phyloP scores from a whole-genome alignment of 2,329 filamentous ascomycete genomes.

The Cordyceps cicadae region DNA sequence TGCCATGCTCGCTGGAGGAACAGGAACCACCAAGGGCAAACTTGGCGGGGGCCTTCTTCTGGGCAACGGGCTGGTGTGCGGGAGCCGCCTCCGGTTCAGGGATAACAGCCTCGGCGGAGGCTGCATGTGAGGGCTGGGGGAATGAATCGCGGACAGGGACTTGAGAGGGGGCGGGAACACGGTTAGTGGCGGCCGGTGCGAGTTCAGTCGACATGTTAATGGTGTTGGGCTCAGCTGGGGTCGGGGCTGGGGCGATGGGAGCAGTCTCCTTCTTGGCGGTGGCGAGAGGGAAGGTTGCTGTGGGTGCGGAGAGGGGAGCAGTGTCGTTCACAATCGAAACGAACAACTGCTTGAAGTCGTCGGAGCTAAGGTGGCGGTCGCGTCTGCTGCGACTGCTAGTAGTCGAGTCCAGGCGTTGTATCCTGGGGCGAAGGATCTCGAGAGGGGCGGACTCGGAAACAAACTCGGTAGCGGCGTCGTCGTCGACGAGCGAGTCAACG shows the following conservation, averaged over 20 bases:
- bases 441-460: constrained; percentile 45
- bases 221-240: constrained; percentile 32
- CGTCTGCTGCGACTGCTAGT: constrained; percentile 63
- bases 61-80: constrained; percentile 58
- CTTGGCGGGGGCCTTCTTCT: constrained; percentile 51
- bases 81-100: constrained; percentile 52
- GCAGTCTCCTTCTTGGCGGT: constrained; percentile 39
- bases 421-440: constrained; percentile 58
- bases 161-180: constrained; percentile 51
- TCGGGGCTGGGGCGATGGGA: constrained; percentile 17
- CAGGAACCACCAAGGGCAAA: constrained; percentile 75
- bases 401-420: constrained; percentile 63
- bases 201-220: constrained; percentile 34
- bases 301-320: constrained; percentile 42
- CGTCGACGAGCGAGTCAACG: constrained; percentile 65
- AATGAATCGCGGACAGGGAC: constrained; percentile 41
- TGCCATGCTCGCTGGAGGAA: constrained; percentile 55
- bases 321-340: constrained; percentile 87
- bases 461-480: constrained; percentile 55
- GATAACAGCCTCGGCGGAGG: constrained; percentile 45
- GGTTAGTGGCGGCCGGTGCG: constrained; percentile 19
- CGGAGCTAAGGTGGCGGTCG: constrained; percentile 87
- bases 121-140: constrained; percentile 40
- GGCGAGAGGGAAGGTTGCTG: constrained; percentile 22
- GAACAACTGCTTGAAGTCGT: constrained; percentile 90